A percentile compares a stretch with the other conserved stretches of the same genome.
Evolutionary conservation across 2,329 filamentous ascomycete species (phyloP).

Genomic region (Colletotrichum neosansevieriae): DNA sequence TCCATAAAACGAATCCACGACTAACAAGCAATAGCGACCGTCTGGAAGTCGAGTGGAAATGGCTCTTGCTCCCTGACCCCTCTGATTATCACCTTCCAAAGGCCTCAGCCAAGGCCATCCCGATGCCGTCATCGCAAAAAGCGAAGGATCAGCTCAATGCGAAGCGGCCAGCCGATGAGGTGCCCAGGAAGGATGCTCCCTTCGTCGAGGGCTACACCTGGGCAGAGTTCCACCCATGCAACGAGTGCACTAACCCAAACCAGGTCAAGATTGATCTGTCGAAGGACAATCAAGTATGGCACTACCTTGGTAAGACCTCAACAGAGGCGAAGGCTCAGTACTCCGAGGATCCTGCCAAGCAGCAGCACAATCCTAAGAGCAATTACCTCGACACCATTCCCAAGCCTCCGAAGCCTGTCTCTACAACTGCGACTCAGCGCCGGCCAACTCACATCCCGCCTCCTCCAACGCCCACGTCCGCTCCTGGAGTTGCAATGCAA

Average conservation of each 20-base stretch:
- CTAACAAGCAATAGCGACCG: conserved; percentile 71
- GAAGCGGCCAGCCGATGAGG: conserved; percentile 70
- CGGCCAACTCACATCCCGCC: conserved; percentile 22
- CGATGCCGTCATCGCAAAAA: conserved; percentile 73
- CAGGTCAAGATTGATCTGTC: conserved; percentile 78
- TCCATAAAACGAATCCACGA: conserved; percentile 36
- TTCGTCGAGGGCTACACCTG: conserved; percentile 79
- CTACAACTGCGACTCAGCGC: conserved; percentile 45
- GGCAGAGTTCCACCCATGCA: conserved; percentile 82
- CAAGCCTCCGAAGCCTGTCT: conserved; percentile 59
- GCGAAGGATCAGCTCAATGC: conserved; percentile 77
- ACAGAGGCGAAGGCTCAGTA: conserved; percentile 94
- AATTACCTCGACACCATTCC: conserved; percentile 80
- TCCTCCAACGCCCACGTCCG: conserved; percentile 30
- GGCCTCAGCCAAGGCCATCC: conserved; percentile 78
- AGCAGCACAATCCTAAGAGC: conserved; percentile 74
- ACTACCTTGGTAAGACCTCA: conserved; percentile 87
- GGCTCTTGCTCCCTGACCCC: conserved; percentile 79
- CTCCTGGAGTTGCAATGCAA: conserved; percentile 14
- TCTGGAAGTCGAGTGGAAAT: conserved; percentile 87
- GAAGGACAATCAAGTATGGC: conserved; percentile 84
- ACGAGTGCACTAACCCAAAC: conserved; percentile 63
- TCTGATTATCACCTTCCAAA: conserved; percentile 79
- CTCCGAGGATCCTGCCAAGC: conserved; percentile 77
- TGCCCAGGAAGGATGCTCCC: conserved; percentile 73